Percentiles rank a stretch among this genome's conserved stretches.
phyloP scores from a whole-genome alignment of 1,284 basidiomycete species.

The Violaceomyces palustris region DNA sequence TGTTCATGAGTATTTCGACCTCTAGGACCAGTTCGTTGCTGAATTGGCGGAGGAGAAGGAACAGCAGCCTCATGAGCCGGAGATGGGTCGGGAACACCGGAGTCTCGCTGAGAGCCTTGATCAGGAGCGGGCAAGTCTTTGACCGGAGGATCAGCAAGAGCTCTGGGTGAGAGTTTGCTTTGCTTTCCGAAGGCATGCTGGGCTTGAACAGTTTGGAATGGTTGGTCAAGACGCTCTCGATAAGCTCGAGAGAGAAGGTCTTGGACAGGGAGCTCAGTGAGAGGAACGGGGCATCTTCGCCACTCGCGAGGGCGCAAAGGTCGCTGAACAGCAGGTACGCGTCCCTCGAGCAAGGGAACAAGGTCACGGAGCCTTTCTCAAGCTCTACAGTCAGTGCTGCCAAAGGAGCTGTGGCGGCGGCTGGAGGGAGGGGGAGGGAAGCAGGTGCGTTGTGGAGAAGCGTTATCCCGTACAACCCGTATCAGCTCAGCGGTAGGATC shows the following conservation, averaged over 20 bases:
- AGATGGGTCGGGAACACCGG: slow-evolving; percentile 81
- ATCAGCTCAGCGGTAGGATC: too few relatives aligned
- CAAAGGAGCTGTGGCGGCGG: slow-evolving; percentile 42
- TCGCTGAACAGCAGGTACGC: slow-evolving; percentile 64
- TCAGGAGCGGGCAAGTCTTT: slow-evolving; percentile 82
- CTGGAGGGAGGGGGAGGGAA: too few relatives aligned
- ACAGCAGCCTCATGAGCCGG: slow-evolving; percentile 85
- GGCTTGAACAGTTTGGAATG: slow-evolving; percentile 72
- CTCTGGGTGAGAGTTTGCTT: slow-evolving; percentile 65
- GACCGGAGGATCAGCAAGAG: slow-evolving; percentile 76
- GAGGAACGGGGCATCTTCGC: slow-evolving; percentile 72
- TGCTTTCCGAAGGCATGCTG: not conserved
- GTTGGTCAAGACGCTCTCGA: slow-evolving; percentile 93
- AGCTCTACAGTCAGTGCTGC: slow-evolving; percentile 41
- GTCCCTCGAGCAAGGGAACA: slow-evolving; percentile 78
- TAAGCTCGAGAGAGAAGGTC: slow-evolving; percentile 89
- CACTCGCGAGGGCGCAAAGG: slow-evolving; percentile 46
- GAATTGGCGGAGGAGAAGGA: slow-evolving; percentile 87
- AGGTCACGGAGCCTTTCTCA: slow-evolving; percentile 43
- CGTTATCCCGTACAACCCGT: too few relatives aligned
- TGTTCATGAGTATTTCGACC: slow-evolving; percentile 50
- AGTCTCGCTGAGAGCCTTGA: slow-evolving; percentile 67
- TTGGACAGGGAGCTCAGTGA: slow-evolving; percentile 79
- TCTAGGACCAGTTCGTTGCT: slow-evolving; percentile 61
- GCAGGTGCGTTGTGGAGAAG: too few relatives aligned